phyloP scores from a whole-genome alignment of 371 early-diverging fungal species.

The Chytridium lagenaria region DNA sequence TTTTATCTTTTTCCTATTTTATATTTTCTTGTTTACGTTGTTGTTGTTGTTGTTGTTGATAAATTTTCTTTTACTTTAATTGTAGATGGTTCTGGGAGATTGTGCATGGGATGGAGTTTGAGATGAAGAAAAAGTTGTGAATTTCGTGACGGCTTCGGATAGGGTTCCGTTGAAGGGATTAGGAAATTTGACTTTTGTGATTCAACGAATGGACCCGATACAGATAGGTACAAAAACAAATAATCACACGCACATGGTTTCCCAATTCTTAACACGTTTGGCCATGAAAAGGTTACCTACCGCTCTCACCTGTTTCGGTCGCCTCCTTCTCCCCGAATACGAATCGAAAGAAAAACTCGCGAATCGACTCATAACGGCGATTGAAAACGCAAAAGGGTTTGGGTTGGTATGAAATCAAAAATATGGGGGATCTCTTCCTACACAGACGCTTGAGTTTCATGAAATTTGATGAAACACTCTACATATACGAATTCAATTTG shows the following conservation, averaged over 20 bases:
- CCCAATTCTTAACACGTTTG: neutral
- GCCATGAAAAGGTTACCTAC: slow-evolving; percentile 60
- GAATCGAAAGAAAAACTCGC: slow-evolving; percentile 77
- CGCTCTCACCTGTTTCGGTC: slow-evolving; percentile 93
- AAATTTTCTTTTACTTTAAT: neutral
- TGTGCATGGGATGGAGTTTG: slow-evolving; percentile 78
- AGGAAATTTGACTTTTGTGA: slow-evolving; percentile 88
- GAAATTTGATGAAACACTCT: too few relatives aligned
- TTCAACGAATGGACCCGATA: slow-evolving; percentile 97
- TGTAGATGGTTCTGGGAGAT: slow-evolving; percentile 90
- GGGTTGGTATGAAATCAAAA: slow-evolving; percentile 78
- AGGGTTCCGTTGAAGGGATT: slow-evolving; percentile 95
- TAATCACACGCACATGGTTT: too few relatives aligned
- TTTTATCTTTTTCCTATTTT: slow-evolving; percentile 20
- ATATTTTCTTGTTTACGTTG: neutral
- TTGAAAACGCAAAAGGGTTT: slow-evolving; percentile 97
- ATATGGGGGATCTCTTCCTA: too few relatives aligned
- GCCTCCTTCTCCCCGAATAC: slow-evolving; percentile 95
- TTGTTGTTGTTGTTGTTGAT: neutral
- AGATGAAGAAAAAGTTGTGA: slow-evolving; percentile 91
- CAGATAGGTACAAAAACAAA: slow-evolving; percentile 81
- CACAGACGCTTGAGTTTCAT: too few relatives aligned
- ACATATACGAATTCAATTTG: too few relatives aligned
- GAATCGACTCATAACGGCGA: slow-evolving; percentile 88
- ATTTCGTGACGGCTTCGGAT: slow-evolving; percentile 98